Conservation (phyloP, 352 stramenopile species). For the Globisporangium cystogenes region DNA sequence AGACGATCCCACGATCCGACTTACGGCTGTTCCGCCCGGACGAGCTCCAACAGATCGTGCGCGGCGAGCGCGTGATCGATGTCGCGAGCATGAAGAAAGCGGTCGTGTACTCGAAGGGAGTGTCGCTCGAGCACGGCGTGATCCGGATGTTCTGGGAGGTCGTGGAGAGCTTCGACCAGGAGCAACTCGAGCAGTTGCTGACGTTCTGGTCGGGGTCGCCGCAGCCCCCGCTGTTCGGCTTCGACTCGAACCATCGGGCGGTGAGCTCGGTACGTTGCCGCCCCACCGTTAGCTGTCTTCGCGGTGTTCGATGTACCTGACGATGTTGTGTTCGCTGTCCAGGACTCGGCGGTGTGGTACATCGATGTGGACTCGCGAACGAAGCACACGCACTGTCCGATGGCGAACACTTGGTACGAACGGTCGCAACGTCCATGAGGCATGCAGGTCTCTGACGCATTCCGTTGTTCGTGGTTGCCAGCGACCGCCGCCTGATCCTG, state of each 20-base stretch:
- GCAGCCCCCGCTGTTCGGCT: conserved; percentile 66
- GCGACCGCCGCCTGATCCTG: conserved; percentile 66
- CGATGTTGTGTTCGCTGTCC: not conserved
- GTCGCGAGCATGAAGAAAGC: conserved; percentile 39
- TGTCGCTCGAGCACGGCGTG: conserved; percentile 32
- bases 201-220: conserved; percentile 75
- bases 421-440: no score
- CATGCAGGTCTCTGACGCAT: not conserved
- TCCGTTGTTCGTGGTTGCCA: conserved; percentile 14
- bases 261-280: conserved; percentile 41
- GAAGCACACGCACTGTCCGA: conserved; percentile 46
- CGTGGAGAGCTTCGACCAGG: conserved; percentile 53
- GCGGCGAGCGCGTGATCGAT: conserved; percentile 47
- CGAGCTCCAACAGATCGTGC: conserved; percentile 47
- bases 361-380: conserved; percentile 53
- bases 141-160: conserved; percentile 62
- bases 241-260: conserved; percentile 44
- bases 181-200: conserved; percentile 44
- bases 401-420: conserved; percentile 69
- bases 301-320: not conserved
- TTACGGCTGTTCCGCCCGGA: conserved; percentile 51
- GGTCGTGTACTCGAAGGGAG: conserved; percentile 52
- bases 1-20: conserved; percentile 48
- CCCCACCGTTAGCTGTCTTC: not conserved
- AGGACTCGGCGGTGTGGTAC: conserved; percentile 66